Evolutionary conservation across 169 alveolate species (phyloP).

Genomic region (Plasmodium adleri): DNA sequence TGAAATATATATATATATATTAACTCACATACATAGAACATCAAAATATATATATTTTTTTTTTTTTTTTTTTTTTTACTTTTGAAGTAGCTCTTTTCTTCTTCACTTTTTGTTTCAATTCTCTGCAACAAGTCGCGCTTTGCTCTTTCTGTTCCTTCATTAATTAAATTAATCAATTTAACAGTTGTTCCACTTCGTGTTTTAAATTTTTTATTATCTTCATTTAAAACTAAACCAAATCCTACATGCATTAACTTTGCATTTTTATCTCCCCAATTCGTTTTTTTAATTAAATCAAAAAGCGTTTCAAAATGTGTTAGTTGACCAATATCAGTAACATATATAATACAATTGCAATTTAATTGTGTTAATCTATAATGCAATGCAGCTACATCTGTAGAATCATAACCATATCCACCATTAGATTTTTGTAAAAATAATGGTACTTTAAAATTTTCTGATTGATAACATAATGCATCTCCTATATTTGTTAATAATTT

Average conservation of each 20-base stretch:
- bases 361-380: constrained; percentile 75
- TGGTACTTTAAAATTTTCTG: constrained; percentile 90
- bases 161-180: constrained; percentile 94
- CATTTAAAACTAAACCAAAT: constrained; percentile 96
- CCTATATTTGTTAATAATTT: constrained; percentile 90
- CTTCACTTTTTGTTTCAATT: constrained; percentile 81
- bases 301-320: constrained; percentile 94
- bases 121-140: constrained; percentile 90
- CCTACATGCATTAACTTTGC: constrained; percentile 95
- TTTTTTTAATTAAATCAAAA: constrained; percentile 94
- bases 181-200: constrained; percentile 97
- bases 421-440: constrained; percentile 96
- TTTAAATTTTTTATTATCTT: constrained; percentile 96
- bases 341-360: constrained; percentile 93
- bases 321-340: constrained; percentile 97
- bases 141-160: constrained; percentile 97
- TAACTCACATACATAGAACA: too few species aligned
- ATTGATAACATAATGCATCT: constrained; percentile 95
- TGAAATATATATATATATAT: background rate
- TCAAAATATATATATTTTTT: background rate
- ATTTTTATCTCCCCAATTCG: constrained; percentile 85
- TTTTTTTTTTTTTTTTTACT: constrained; percentile 12
- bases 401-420: constrained; percentile 99
- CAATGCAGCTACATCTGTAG: constrained; percentile 96
- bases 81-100: constrained; percentile 76